phyloP scores from a whole-genome alignment of 2,329 filamentous ascomycete genomes.

The Magnaporthales sp. region DNA sequence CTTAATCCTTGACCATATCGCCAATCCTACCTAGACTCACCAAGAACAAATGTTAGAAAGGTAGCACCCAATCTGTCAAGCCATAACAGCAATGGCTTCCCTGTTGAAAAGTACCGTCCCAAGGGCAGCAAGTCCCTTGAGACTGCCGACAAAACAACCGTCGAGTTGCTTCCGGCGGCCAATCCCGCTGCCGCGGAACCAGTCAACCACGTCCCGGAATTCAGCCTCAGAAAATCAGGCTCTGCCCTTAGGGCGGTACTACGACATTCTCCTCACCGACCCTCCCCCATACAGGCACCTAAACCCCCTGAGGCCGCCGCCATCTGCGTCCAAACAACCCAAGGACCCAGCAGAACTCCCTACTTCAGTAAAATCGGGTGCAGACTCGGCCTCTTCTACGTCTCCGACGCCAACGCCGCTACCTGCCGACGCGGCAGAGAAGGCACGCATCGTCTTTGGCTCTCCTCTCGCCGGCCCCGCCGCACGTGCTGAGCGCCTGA shows the following conservation, averaged over 20 bases:
- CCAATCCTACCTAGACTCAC: background rate
- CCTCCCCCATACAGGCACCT: slow-evolving; percentile 23
- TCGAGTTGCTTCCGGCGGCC: slow-evolving; percentile 7
- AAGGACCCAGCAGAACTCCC: background rate
- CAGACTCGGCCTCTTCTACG: slow-evolving; percentile 21
- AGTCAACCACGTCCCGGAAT: background rate
- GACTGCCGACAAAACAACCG: slow-evolving; percentile 11
- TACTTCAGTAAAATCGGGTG: slow-evolving; percentile 9
- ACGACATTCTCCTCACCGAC: slow-evolving; percentile 44
- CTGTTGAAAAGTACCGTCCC: slow-evolving; percentile 7
- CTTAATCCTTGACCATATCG: background rate
- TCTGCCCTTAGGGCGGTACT: slow-evolving; percentile 49
- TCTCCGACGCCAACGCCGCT: slow-evolving; percentile 26
- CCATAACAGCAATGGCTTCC: slow-evolving; percentile 8
- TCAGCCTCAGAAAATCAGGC: slow-evolving; percentile 25
- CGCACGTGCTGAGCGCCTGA: slow-evolving; percentile 54
- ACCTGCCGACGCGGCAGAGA: slow-evolving; percentile 41
- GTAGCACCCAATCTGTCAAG: background rate
- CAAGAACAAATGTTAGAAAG: background rate
- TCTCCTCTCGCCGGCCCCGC: slow-evolving; percentile 66
- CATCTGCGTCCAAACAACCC: slow-evolving; percentile 5
- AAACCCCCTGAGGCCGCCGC: background rate
- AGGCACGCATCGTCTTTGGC: slow-evolving; percentile 68
- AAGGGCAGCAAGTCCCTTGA: slow-evolving; percentile 17
- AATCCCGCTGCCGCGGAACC: background rate